Percentiles rank a stretch among this genome's conserved stretches.
Evolutionary conservation across 140 eudicot genomes (phyloP).

Genomic region (Cichorium intybus): DNA sequence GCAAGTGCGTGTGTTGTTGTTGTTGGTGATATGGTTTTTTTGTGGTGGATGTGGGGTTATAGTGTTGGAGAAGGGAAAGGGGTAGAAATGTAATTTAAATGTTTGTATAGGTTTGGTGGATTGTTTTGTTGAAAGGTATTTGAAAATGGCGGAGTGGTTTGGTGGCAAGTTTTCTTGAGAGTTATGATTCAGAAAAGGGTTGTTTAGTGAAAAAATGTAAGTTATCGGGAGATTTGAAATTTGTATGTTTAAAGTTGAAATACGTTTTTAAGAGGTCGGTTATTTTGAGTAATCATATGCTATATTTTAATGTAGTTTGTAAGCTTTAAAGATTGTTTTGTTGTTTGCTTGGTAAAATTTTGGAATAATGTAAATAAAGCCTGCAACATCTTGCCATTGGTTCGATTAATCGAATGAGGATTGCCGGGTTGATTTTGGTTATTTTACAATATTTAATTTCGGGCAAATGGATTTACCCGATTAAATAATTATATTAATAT

Average conservation of each 20-base stretch:
- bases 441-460: too few species aligned
- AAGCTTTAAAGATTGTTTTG: not conserved
- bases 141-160: not conserved
- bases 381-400: too few species aligned
- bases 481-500: too few species aligned
- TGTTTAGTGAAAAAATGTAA: constrained; percentile 9
- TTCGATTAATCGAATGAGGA: too few species aligned
- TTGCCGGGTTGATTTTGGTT: too few species aligned
- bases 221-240: not conserved
- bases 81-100: constrained; percentile 18
- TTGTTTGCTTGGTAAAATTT: not conserved
- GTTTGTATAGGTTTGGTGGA: constrained; percentile 30
- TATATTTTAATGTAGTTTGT: not conserved
- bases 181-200: constrained; percentile 10
- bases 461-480: too few species aligned
- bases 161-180: not conserved
- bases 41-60: constrained; percentile 43
- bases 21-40: constrained; percentile 49
- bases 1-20: constrained; percentile 41
- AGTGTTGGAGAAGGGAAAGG: constrained; percentile 11
- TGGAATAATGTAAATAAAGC: not conserved
- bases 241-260: not conserved
- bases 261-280: not conserved
- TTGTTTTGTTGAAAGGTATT: not conserved
- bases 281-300: not conserved